Base-by-base conservation (phyloP, 495 filamentous ascomycete genomes). In the Daldinia concentrica region DNA sequence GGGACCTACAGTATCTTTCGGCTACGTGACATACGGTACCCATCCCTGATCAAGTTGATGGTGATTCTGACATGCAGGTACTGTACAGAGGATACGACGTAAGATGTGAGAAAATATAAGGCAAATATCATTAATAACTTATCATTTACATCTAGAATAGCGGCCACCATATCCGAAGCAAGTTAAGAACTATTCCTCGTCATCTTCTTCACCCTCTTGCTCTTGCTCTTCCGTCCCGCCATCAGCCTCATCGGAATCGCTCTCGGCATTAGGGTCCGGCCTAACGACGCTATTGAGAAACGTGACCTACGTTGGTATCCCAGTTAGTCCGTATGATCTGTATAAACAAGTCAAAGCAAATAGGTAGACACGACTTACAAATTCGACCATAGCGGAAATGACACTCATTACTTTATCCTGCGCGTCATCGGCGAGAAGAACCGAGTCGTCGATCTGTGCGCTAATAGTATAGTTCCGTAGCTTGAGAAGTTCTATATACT, bases 391-490 rank as follows among this genome's bases (percentile, higher is more conserved):
- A 52, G 87, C 81, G 51, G 81, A 81, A 64, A 91, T 79, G 34
- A 87, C 68, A n/a, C 80, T 74, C 58, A 79, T 82, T 41, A 92
- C 84, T 75, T 81, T 84, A 17, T 85, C 83, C 78, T 88, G 83
- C 26, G 82, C 86, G 64, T 84, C 79, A 36, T 79, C 72, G 17
- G 76, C 78, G 52, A 84, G 76, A 45, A 92, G 81, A 36, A 87
- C 81, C 29, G 77, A 74, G 62, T 94, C 91, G 14, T 81, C 61
- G 45, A 96, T 74, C 72, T 88, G 86, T 62, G 80, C 88, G 34
- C 89, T 85, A 37, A 95, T 79, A 0, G 90, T 93, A 75, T 89
- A 95, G 77, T 89, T 95, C 68, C 88, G 85, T 66, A 97, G 84
- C 63, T 92, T 89, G 56, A 96, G 82, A 62, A 96, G 83, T 45